phyloP scores from a whole-genome alignment of 805 yeast genomes.

The Cyberlindnera nakhonratchasimensis region DNA sequence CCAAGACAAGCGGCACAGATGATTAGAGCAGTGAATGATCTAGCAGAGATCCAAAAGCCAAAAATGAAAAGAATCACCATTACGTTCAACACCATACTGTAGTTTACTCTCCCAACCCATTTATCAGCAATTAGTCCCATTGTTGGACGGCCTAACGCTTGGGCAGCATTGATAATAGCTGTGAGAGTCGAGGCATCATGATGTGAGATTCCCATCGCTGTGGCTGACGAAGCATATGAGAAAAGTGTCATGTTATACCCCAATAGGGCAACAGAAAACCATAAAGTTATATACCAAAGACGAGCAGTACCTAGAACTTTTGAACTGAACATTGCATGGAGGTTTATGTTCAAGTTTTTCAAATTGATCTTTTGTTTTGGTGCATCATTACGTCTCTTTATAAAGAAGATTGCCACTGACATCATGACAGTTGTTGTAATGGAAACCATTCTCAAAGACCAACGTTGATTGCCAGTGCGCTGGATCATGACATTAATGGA shows the following conservation, averaged over 20 bases:
- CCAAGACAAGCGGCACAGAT: conserved; percentile 44
- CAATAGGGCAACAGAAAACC: conserved; percentile 37
- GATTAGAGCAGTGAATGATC: conserved; percentile 37
- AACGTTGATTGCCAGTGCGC: conserved; percentile 39
- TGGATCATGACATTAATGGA: conserved; percentile 42
- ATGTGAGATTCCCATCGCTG: conserved; percentile 44
- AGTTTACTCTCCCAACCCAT: conserved; percentile 42
- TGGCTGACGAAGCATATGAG: conserved; percentile 45
- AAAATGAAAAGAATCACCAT: conserved; percentile 36
- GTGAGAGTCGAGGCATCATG: conserved; percentile 43
- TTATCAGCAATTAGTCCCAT: conserved; percentile 46
- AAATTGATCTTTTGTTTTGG: conserved; percentile 13
- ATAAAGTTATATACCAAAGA: conserved; percentile 32
- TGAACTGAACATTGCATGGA: conserved; percentile 34
- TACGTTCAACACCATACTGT: conserved; percentile 36
- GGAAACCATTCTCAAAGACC: conserved; percentile 48
- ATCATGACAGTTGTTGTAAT: conserved; percentile 35
- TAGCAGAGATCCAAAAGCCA: conserved; percentile 45
- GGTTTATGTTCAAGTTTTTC: conserved; percentile 12
- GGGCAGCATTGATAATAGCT: conserved; percentile 46
- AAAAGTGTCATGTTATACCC: conserved; percentile 44
- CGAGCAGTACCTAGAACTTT: conserved; percentile 30
- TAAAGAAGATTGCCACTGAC: conserved; percentile 38
- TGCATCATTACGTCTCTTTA: conserved; percentile 30
- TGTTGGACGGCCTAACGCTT: conserved; percentile 45